These are phyloP conservation scores for Petunia hybrid DNA, from an alignment of 305 asterid species.

Conservation along the genomic window DNA sequence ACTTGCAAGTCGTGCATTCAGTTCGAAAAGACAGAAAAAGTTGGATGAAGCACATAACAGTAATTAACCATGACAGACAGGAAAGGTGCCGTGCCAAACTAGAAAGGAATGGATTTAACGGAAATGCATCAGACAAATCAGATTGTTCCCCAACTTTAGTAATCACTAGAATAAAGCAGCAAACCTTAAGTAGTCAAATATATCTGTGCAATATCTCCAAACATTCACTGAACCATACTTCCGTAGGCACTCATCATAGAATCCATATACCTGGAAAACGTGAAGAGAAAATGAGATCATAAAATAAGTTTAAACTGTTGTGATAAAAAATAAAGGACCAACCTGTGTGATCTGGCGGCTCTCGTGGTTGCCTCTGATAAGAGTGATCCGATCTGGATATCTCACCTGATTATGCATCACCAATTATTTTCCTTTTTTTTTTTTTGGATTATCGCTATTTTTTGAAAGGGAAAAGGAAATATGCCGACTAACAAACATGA, in stretches of 20 bases:
- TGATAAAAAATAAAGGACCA: constrained; percentile 33
- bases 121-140: neutral
- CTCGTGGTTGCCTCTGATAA: constrained; percentile 98
- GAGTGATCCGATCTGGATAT: constrained; percentile 95
- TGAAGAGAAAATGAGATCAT: constrained; percentile 36
- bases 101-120: neutral
- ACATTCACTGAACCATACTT: constrained; percentile 92
- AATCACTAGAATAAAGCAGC: constrained; percentile 34
- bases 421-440: constrained; percentile 39
- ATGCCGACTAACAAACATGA: constrained; percentile 18
- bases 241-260: constrained; percentile 97
- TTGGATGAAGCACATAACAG: neutral
- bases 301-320: constrained; percentile 19
- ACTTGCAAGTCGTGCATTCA: neutral
- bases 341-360: constrained; percentile 99
- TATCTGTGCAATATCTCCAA: constrained; percentile 99
- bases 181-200: constrained; percentile 94
- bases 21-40: neutral
- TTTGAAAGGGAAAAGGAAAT: neutral
- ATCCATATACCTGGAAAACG: constrained; percentile 84
- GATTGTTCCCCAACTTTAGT: constrained; percentile 14
- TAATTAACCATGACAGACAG: neutral
- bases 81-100: neutral
- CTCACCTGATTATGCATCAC: constrained; percentile 72
- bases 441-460: neutral